Percentiles rank a stretch among this genome's conserved stretches.
Conservation (phyloP, 208 protist genomes). For the Vickermania ingenoplastis region DNA sequence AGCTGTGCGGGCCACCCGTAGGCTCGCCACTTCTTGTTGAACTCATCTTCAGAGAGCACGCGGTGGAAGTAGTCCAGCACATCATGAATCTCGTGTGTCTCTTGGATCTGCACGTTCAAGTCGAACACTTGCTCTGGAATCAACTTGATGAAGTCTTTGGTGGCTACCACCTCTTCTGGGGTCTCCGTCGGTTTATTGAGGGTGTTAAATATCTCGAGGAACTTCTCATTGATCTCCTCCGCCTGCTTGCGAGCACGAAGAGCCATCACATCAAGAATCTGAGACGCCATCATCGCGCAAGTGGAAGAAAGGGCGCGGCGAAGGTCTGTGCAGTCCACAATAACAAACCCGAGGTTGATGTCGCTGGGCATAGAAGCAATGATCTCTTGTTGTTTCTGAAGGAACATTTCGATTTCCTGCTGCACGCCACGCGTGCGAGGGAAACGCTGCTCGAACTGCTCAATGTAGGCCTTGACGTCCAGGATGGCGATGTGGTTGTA, state of each 20-base stretch:
- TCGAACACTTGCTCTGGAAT: constrained; percentile 86
- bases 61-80: constrained; percentile 90
- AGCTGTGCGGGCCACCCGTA: constrained; percentile 87
- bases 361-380: constrained; percentile 45
- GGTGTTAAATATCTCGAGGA: constrained; percentile 46
- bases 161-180: constrained; percentile 85
- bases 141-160: constrained; percentile 82
- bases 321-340: constrained; percentile 71
- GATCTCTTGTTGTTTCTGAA: constrained; percentile 45
- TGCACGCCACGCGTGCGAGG: constrained; percentile 59
- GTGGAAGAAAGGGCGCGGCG: constrained; percentile 61
- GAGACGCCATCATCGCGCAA: constrained; percentile 45
- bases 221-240: constrained; percentile 51
- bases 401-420: constrained; percentile 63
- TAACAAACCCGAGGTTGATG: constrained; percentile 68
- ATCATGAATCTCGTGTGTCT: constrained; percentile 69
- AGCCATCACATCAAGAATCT: constrained; percentile 71
- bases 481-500: constrained; percentile 72
- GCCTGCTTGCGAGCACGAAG: constrained; percentile 61
- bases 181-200: constrained; percentile 65
- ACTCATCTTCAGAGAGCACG: constrained; percentile 86
- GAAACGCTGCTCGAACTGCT: constrained; percentile 59
- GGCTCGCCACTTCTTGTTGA: constrained; percentile 88
- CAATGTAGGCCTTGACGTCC: constrained; percentile 62
- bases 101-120: constrained; percentile 55